These are phyloP conservation scores for Auricularia sp. DNA, from an alignment of 768 basidiomycete species.

Conservation along the genomic window DNA sequence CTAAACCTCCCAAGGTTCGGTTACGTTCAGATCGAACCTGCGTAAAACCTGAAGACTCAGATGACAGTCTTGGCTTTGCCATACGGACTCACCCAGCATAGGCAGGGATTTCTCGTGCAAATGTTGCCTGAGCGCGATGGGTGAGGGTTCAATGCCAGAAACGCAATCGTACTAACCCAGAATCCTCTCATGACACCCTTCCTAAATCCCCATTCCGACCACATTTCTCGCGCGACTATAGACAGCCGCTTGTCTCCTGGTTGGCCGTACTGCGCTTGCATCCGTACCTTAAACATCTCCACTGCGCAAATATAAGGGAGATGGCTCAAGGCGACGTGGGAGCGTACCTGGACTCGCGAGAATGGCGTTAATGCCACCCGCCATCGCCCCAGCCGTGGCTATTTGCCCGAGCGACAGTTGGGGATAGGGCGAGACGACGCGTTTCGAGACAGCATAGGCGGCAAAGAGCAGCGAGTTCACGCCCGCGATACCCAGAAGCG, in stretches of 20 bases:
- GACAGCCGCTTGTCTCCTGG: conserved; percentile 69
- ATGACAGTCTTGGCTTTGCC: not conserved
- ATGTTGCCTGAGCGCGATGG: conserved; percentile 52
- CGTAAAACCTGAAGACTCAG: conserved; percentile 47
- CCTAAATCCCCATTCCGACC: conserved; percentile 74
- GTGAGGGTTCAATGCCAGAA: not conserved
- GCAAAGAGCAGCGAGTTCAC: conserved; percentile 95
- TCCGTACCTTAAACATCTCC: conserved; percentile 97
- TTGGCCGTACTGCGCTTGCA: conserved; percentile 92
- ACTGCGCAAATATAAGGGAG: conserved; percentile 33
- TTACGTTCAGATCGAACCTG: conserved; percentile 28
- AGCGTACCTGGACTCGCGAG: conserved; percentile 76
- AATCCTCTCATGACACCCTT: conserved; percentile 94
- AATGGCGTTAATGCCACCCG: conserved; percentile 82
- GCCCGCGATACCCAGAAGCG: conserved; percentile 84
- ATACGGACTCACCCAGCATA: conserved; percentile 66
- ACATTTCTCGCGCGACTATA: conserved; percentile 70
- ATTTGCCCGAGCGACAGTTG: conserved; percentile 71
- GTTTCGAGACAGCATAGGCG: conserved; percentile 72
- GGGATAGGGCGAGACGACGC: conserved; percentile 82
- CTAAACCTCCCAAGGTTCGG: not conserved
- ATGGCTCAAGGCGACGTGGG: not conserved
- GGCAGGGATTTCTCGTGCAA: conserved; percentile 89
- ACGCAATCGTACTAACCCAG: conserved; percentile 52
- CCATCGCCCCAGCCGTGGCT: conserved; percentile 82